These are phyloP conservation scores for Blakeslea trispora DNA, from an alignment of 371 early-diverging fungal genomes.

Conservation along the genomic window DNA sequence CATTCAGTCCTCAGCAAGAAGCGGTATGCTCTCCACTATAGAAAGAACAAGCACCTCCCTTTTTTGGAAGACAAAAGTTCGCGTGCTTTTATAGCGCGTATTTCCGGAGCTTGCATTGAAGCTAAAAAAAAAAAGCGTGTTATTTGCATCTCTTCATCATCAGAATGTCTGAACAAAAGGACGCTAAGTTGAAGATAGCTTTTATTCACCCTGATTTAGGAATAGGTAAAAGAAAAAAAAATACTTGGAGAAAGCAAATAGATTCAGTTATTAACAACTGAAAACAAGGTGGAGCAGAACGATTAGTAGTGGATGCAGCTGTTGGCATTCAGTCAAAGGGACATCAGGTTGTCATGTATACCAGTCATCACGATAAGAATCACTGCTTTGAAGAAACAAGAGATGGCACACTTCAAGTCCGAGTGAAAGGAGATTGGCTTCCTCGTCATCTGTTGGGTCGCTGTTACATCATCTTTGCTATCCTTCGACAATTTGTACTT, in stretches of 20 bases:
- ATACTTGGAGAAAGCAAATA: background rate
- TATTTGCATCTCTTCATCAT: background rate
- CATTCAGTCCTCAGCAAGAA: too few relatives aligned
- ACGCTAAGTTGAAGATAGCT: conserved; percentile 50
- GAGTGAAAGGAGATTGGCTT: conserved; percentile 70
- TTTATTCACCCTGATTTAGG: conserved; percentile 94
- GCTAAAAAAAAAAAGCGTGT: too few relatives aligned
- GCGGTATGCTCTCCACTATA: too few relatives aligned
- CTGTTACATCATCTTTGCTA: conserved; percentile 82
- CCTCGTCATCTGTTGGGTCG: conserved; percentile 73
- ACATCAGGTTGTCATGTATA: conserved; percentile 82
- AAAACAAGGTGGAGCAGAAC: conserved; percentile 87
- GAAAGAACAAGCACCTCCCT: too few relatives aligned
- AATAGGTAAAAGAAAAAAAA: conserved; percentile 56
- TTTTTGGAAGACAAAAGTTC: too few relatives aligned
- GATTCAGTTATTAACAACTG: background rate
- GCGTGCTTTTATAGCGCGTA: too few relatives aligned
- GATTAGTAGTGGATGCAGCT: conserved; percentile 95
- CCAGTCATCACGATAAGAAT: conserved; percentile 85
- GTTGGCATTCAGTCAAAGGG: conserved; percentile 78
- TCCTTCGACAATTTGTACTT: conserved; percentile 76
- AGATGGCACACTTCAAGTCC: conserved; percentile 83
- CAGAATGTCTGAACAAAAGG: conserved; percentile 15
- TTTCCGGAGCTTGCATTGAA: too few relatives aligned
- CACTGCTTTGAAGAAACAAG: conserved; percentile 94